phyloP scores from a whole-genome alignment of 768 basidiomycete genomes.

The Boletus vinaceobasis region DNA sequence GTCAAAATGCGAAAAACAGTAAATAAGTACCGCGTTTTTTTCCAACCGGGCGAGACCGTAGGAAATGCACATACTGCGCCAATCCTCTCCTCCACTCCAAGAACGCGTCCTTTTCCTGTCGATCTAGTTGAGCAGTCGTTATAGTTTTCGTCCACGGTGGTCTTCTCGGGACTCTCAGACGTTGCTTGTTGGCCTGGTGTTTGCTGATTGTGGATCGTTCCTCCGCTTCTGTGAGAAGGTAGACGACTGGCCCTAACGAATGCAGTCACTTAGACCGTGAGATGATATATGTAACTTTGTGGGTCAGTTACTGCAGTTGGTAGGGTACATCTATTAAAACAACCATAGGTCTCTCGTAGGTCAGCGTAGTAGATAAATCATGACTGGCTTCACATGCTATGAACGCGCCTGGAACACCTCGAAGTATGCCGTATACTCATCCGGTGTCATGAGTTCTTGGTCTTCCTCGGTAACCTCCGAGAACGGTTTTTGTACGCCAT shows the following conservation, averaged over 20 bases:
- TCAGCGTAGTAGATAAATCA: conserved; percentile 11
- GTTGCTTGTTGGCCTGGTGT: conserved; percentile 68
- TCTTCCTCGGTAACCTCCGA: conserved; percentile 88
- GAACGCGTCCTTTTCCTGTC: conserved; percentile 86
- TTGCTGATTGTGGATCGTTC: conserved; percentile 71
- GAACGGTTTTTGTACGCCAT: conserved; percentile 68
- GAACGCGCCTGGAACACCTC: conserved; percentile 56
- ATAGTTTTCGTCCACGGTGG: conserved; percentile 86
- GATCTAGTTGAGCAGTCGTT: conserved; percentile 74
- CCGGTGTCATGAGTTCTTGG: conserved; percentile 88
- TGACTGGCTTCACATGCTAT: conserved; percentile 7
- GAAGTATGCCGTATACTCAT: conserved; percentile 84
- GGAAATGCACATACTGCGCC: conserved; percentile 65
- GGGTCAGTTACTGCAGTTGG: conserved; percentile 1
- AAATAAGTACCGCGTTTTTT: background rate
- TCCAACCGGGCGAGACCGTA: background rate
- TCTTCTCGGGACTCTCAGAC: conserved; percentile 83
- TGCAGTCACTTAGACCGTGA: background rate
- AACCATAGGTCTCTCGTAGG: background rate
- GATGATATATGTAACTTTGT: background rate
- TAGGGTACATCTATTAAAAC: conserved; percentile 20
- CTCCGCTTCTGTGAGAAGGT: conserved; percentile 78
- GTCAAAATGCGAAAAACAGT: background rate
- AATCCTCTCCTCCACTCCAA: conserved; percentile 90
- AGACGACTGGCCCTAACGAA: background rate